Conservation (phyloP, 2,329 filamentous ascomycete genomes). For the Pyrenophora seminiperda region DNA sequence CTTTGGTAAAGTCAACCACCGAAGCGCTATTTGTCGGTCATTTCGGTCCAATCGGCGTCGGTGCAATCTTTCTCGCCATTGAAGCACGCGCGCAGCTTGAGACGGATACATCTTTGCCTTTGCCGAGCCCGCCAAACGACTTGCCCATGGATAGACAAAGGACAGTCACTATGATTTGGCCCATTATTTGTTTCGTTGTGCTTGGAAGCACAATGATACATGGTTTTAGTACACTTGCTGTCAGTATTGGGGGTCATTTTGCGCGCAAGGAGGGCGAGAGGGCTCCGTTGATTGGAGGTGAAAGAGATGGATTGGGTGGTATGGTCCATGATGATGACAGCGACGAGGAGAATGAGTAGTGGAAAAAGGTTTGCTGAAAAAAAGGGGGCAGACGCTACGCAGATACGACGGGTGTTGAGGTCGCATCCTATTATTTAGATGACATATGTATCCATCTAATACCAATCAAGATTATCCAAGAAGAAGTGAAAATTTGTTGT, state of each 20-base stretch:
- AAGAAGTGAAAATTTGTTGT: no score
- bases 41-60: slow-evolving; percentile 64
- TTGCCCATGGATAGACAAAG: slow-evolving; percentile 41
- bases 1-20: slow-evolving; percentile 55
- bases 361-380: no score
- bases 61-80: slow-evolving; percentile 62
- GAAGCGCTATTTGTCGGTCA: slow-evolving; percentile 63
- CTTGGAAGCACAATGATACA: slow-evolving; percentile 61
- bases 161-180: slow-evolving; percentile 58
- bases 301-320: slow-evolving; percentile 56
- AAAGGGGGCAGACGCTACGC: no score
- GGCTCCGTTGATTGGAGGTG: slow-evolving; percentile 56
- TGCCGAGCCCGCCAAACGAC: slow-evolving; percentile 51
- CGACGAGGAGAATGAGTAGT: slow-evolving; percentile 1
- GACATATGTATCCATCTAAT: no score
- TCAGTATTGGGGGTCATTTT: slow-evolving; percentile 58
- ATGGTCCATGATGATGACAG: slow-evolving; percentile 54
- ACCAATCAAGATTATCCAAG: no score
- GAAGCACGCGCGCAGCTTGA: slow-evolving; percentile 61
- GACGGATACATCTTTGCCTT: slow-evolving; percentile 53
- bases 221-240: slow-evolving; percentile 58
- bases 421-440: no score
- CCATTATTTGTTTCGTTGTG: slow-evolving; percentile 61
- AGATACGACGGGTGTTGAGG: no score
- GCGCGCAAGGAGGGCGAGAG: slow-evolving; percentile 53